Evolutionary conservation across 768 basidiomycete genomes (phyloP).

Genomic region (Pisolithus microcarpus): DNA sequence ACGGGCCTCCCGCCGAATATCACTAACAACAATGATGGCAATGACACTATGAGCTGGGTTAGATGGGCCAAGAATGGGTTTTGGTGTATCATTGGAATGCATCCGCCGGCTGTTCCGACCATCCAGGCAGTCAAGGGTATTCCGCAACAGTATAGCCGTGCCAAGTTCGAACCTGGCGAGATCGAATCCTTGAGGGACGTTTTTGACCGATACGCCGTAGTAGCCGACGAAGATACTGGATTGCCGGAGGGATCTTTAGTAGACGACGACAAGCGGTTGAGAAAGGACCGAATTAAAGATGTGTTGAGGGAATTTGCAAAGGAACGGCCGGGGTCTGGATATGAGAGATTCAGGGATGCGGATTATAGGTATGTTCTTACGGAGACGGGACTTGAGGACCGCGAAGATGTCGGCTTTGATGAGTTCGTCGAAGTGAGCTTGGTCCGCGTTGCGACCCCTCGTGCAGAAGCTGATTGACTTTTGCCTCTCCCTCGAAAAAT

Average conservation of each 20-base stretch:
- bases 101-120: not conserved
- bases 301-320: slow-evolving; percentile 38
- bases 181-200: slow-evolving; percentile 34
- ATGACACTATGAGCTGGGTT: slow-evolving; percentile 16
- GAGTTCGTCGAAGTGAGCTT: slow-evolving; percentile 78
- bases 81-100: slow-evolving; percentile 21
- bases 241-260: slow-evolving; percentile 5
- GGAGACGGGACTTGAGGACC: slow-evolving; percentile 60
- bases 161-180: slow-evolving; percentile 49
- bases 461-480: not conserved
- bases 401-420: slow-evolving; percentile 62
- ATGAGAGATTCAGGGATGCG: slow-evolving; percentile 51
- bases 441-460: not conserved
- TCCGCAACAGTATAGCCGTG: slow-evolving; percentile 35
- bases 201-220: slow-evolving; percentile 22
- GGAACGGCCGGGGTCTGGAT: slow-evolving; percentile 35
- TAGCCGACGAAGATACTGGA: slow-evolving; percentile 3
- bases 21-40: slow-evolving; percentile 22
- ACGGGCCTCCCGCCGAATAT: slow-evolving; percentile 76
- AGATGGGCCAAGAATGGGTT: slow-evolving; percentile 11
- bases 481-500: not conserved
- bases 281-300: slow-evolving; percentile 33
- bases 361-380: slow-evolving; percentile 71
- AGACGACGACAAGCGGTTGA: slow-evolving; percentile 24
- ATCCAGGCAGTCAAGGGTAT: slow-evolving; percentile 3